Conservation (phyloP, 768 basidiomycete species). For the Boletus subcaerulescens region DNA sequence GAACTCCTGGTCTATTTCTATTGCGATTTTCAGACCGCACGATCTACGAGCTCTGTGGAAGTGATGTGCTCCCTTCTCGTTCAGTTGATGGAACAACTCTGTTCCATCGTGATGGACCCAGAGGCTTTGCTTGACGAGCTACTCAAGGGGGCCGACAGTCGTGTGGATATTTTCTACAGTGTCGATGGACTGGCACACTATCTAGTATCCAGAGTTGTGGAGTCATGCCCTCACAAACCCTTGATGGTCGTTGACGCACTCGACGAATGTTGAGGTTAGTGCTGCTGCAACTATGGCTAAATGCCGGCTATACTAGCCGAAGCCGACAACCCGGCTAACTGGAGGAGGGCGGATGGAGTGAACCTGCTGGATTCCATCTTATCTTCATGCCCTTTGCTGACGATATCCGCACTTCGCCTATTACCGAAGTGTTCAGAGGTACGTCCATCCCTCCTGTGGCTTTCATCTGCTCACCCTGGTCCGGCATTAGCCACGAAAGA, state of each 20-base stretch:
- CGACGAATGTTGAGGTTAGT: constrained; percentile 23
- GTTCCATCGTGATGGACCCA: neutral
- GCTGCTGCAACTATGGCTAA: too few species aligned
- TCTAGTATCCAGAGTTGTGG: neutral
- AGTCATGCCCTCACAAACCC: neutral
- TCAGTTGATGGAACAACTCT: constrained; percentile 5
- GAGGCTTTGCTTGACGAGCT: constrained; percentile 4
- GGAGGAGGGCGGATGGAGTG: constrained; percentile 70
- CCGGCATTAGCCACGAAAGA: constrained; percentile 58
- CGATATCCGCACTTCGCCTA: constrained; percentile 79
- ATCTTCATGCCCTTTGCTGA: constrained; percentile 94
- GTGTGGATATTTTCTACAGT: neutral
- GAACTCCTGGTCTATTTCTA: constrained; percentile 17
- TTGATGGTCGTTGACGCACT: constrained; percentile 22
- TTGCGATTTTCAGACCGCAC: constrained; percentile 17
- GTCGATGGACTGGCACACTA: neutral
- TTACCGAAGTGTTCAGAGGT: constrained; percentile 67
- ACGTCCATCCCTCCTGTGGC: constrained; percentile 5
- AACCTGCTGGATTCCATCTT: constrained; percentile 90
- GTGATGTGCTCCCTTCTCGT: constrained; percentile 20
- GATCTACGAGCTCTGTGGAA: constrained; percentile 9
- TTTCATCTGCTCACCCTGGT: neutral
- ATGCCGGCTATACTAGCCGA: too few species aligned
- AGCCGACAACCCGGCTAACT: too few species aligned
- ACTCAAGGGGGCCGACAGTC: neutral